Evolutionary conservation across 1,284 basidiomycete species (phyloP), one percentile per base, ranked within the genome.

Genomic region (Apiotrichum laibachii): DNA sequence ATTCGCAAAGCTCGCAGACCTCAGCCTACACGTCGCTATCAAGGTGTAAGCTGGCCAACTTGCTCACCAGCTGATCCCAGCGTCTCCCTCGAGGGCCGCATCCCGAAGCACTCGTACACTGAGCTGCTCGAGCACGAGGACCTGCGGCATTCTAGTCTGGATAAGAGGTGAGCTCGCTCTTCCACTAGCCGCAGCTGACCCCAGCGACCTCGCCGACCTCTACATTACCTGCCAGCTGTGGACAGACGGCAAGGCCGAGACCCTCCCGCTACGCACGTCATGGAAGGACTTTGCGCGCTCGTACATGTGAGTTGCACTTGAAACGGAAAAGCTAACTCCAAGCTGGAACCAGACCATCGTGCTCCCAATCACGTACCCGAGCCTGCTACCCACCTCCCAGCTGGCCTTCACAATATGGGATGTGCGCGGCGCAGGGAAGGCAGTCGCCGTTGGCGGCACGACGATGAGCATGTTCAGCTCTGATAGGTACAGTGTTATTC

Each of bases 291-390:
- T 96, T 81, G 90, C 88, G 77, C 85, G 84, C 62, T 84, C 81
- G 47, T 92, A 93, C 72, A 87, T 82, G 89, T 90, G 66, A 39
- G 58, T n/a, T 10, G 13, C 8, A 47, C n/a, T 1, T 40, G 50
- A 46, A n/a, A 31, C 37, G 21, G 51, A 48, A 55, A 59, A 61
- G 35, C 62, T 59, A 45, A 56, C 50, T 19, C 3, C 15, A 69
- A 93, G 91, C 43, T 99, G 95, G 95, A 95, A 95, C 70, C 91
- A 97, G 80, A 90, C 88, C 84, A 86, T 98, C 49, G 87, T 89
- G 0, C 80, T 98, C 5, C 93, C 94, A 0, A 89, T 95, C 69
- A 87, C 87, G 45, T 95, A 96, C 63, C 89, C 91, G 54, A 92
- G 96, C 68, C 82, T 99, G 6, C 92, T 93, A 0, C 80, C 92